Evolutionary conservation across 164 flowering plant species (phyloP), one percentile per base, ranked within the genome.

Genomic region (Macadamia integrifolia): DNA sequence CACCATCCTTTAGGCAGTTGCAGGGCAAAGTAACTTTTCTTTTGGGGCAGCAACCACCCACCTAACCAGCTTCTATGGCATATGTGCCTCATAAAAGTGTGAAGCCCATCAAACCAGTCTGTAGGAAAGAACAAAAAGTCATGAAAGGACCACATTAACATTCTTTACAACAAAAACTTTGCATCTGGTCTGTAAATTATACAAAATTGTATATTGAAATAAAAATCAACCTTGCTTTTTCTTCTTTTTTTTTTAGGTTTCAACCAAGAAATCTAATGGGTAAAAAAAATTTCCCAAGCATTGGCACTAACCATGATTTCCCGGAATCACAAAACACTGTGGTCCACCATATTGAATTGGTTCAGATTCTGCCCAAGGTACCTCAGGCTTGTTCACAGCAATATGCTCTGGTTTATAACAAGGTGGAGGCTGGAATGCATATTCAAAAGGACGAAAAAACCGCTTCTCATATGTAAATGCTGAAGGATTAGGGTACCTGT

Each of bases 101-200:
- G 83, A 68, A 95, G 91, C 59, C 99, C 99, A 85, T 95, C 99
- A 84, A 95, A 95, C 98, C 99, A 92, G 79, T 92, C 99, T 95
- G 87, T 49, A 67, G 59, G 6, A 57, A 50, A 65, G 40, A 14
- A 57, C 18, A 30, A 44, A 62, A 55, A 60, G 66, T 44, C 61
- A 44, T 18, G 50, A 13, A 55, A 62, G 53, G 15, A 31, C 56
- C 18, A 53, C 14, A 3, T 14, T 17, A 11, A 53, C 18, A 53
- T 14, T 53, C 17, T 53, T 53, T 53, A 53, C 57, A 14, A 15
- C 2, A 55, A n/a, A 10, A 53, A 17, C 6, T 13, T 14, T 53
- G 6, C 1, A 53, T 35, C 57, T 17, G 57, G 50, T 46, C 13
- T 46, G 50, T 8, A 46, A 46, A 46, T 46, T 46, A 46, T 8